Conservation (phyloP, 495 filamentous ascomycete genomes). For the Penicillium antarcticum region DNA sequence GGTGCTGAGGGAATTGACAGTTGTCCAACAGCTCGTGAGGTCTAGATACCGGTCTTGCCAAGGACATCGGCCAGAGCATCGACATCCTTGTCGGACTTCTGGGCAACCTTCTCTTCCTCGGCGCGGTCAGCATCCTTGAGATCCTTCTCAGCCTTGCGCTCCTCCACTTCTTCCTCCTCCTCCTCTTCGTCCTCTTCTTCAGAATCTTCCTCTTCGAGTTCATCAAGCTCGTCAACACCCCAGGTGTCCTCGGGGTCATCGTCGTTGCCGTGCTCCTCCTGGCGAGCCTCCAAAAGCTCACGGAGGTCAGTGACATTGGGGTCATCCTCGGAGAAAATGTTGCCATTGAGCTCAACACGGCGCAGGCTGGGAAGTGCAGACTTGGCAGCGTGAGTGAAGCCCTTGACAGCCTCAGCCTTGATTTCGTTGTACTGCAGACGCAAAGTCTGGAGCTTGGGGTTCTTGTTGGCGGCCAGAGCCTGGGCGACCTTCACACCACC, state of each 20-base stretch:
- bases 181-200: conserved; percentile 71
- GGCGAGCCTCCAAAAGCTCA: conserved; percentile 48
- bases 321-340: conserved; percentile 89
- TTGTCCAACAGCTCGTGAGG: neutral
- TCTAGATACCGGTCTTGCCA: conserved; percentile 55
- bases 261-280: conserved; percentile 54
- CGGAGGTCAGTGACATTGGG: conserved; percentile 51
- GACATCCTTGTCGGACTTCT: conserved; percentile 73
- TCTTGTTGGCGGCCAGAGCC: conserved; percentile 70
- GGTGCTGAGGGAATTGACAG: neutral
- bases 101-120: conserved; percentile 68
- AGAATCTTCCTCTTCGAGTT: conserved; percentile 70
- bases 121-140: conserved; percentile 69
- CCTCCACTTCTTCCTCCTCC: conserved; percentile 64
- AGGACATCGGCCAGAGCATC: conserved; percentile 76
- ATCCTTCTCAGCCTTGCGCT: conserved; percentile 49
- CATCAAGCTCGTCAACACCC: conserved; percentile 82
- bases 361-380: conserved; percentile 64
- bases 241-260: conserved; percentile 60
- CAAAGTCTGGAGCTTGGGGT: conserved; percentile 72
- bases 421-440: conserved; percentile 95
- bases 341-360: conserved; percentile 91
- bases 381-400: conserved; percentile 61
- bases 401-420: conserved; percentile 65
- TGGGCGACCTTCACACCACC: conserved; percentile 71